phyloP scores from a whole-genome alignment of 768 basidiomycete genomes.

The Psilocybe azurescens region DNA sequence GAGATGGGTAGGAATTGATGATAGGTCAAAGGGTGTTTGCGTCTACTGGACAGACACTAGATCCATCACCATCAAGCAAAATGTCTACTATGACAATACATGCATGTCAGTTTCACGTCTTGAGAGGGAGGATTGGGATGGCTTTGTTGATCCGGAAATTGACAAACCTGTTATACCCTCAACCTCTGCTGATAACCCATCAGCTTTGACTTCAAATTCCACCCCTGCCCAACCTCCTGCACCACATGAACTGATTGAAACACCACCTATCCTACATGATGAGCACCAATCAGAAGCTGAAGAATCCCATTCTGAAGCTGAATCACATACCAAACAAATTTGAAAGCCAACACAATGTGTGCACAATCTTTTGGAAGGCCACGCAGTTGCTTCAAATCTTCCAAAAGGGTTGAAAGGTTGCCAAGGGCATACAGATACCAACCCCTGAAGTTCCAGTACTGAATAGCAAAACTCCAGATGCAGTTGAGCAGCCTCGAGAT shows the following conservation, averaged over 20 bases:
- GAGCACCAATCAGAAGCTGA: too few relatives aligned
- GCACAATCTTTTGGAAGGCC: constrained; percentile 16
- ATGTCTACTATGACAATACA: constrained; percentile 27
- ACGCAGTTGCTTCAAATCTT: constrained; percentile 4
- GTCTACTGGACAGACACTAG: constrained; percentile 39
- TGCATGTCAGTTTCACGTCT: constrained; percentile 18
- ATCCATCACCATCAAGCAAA: constrained; percentile 33
- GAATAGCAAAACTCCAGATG: too few relatives aligned
- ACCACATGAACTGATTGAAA: neutral
- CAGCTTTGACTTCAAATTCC: too few relatives aligned
- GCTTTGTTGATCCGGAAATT: too few relatives aligned
- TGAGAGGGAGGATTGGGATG: constrained; percentile 32
- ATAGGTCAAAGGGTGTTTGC: constrained; percentile 28
- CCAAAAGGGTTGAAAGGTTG: constrained; percentile 5
- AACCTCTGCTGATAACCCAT: too few relatives aligned
- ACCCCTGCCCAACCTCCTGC: neutral
- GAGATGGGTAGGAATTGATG: constrained; percentile 40
- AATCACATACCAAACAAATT: neutral
- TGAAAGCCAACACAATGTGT: constrained; percentile 12
- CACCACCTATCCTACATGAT: neutral
- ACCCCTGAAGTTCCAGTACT: constrained; percentile 5
- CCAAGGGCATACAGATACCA: constrained; percentile 17
- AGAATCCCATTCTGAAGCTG: too few relatives aligned
- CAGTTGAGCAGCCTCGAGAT: neutral
- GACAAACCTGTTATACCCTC: too few relatives aligned